Evolutionary conservation across 1,139 yeast genomes (phyloP).

Genomic region (Geotrichum citri-aurantii): DNA sequence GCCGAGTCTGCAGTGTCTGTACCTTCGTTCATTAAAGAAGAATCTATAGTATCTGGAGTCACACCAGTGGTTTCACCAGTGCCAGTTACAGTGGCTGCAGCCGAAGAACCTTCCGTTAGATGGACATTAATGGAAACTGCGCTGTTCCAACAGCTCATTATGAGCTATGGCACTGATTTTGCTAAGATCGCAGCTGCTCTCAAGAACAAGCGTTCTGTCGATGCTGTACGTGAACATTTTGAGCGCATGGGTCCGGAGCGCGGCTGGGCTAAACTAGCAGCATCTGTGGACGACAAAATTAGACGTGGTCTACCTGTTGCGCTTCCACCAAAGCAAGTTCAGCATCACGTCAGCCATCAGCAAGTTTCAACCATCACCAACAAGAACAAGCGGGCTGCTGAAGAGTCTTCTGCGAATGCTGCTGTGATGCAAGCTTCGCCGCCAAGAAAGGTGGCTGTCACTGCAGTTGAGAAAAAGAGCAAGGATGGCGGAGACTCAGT

Average conservation of each 20-base stretch:
- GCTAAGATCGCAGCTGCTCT: conserved; percentile 64
- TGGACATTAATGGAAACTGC: not conserved
- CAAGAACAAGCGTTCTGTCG: conserved; percentile 63
- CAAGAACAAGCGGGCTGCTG: not conserved
- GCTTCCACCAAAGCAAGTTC: conserved; percentile 19
- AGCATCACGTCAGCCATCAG: conserved; percentile 10
- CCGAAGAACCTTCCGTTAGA: not conserved
- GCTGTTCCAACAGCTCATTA: conserved; percentile 49
- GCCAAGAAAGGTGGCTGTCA: not conserved
- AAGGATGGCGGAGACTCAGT: not conserved
- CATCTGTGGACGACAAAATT: conserved; percentile 34
- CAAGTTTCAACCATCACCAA: not conserved
- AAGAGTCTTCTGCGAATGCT: not conserved
- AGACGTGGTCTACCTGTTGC: conserved; percentile 23
- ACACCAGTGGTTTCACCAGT: not conserved
- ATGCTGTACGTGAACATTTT: conserved; percentile 82
- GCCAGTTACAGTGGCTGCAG: not conserved
- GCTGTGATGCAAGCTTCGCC: not conserved
- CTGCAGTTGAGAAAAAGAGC: conserved; percentile 1
- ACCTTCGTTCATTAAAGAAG: not conserved
- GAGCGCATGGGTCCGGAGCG: conserved; percentile 61
- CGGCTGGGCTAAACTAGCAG: conserved; percentile 53
- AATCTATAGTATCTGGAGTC: not conserved
- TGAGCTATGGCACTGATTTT: conserved; percentile 75
- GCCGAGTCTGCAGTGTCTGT: not conserved